phyloP scores from a whole-genome alignment of 2,329 filamentous ascomycete genomes.

The Simplicillium sp. region DNA sequence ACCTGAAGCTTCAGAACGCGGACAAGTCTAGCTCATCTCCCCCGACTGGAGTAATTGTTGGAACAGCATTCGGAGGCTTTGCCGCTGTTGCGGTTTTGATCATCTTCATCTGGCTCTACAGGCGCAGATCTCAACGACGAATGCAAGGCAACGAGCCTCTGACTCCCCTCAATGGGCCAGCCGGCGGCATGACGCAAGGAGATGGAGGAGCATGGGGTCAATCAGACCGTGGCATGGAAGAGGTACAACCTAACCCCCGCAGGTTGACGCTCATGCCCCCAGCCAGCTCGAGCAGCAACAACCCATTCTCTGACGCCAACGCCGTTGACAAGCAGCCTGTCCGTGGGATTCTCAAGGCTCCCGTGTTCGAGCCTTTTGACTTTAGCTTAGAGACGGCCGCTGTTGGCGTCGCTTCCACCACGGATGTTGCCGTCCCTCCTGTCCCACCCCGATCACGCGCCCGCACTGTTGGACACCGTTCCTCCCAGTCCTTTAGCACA shows the following conservation, averaged over 20 bases:
- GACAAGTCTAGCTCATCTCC: conserved; percentile 5
- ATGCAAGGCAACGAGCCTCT: conserved; percentile 28
- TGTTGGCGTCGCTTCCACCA: conserved; percentile 26
- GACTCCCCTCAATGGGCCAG: neutral
- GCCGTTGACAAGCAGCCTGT: conserved; percentile 23
- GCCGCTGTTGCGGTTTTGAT: conserved; percentile 30
- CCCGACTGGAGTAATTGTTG: conserved; percentile 31
- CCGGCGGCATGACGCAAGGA: no score
- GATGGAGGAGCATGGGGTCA: no score
- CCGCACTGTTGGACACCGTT: conserved; percentile 21
- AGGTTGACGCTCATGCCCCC: no score
- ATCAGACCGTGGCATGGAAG: conserved; percentile 1
- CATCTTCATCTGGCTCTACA: conserved; percentile 41
- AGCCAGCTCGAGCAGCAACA: conserved; percentile 6
- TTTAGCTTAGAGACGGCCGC: conserved; percentile 25
- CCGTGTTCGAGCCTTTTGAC: conserved; percentile 16
- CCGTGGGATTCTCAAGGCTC: conserved; percentile 22
- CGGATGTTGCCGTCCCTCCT: no score
- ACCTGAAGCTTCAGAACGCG: neutral
- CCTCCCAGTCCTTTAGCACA: conserved; percentile 15
- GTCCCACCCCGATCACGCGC: conserved; percentile 34
- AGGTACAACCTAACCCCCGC: conserved; percentile 1
- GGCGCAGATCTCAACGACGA: conserved; percentile 29
- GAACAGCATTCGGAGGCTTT: conserved; percentile 40
- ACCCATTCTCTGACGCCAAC: conserved; percentile 42